Evolutionary conservation across 1,139 yeast genomes (phyloP).

Genomic region (Hansenula sp.): DNA sequence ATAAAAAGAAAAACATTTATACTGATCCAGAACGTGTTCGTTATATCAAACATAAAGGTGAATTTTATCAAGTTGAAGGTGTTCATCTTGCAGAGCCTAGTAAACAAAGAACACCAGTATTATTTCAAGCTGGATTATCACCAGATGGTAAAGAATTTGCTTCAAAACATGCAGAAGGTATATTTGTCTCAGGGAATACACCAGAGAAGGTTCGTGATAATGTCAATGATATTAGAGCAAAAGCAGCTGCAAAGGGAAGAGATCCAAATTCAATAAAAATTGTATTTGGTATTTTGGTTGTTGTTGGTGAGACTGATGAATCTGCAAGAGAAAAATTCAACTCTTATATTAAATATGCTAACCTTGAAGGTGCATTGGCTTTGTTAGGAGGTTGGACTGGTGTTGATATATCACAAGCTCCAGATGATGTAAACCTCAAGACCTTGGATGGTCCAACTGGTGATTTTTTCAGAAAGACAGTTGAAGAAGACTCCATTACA

Average conservation of each 20-base stretch:
- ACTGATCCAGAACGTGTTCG: slow-evolving; percentile 33
- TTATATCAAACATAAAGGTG: slow-evolving; percentile 32
- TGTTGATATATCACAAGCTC: slow-evolving; percentile 22
- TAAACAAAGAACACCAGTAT: slow-evolving; percentile 36
- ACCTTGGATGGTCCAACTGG: slow-evolving; percentile 25
- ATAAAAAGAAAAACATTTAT: slow-evolving; percentile 27
- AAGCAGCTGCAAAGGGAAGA: slow-evolving; percentile 21
- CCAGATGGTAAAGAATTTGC: slow-evolving; percentile 38
- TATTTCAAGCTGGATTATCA: slow-evolving; percentile 42
- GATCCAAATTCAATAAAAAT: slow-evolving; percentile 25
- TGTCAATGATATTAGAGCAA: slow-evolving; percentile 18
- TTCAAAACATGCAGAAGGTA: slow-evolving; percentile 37
- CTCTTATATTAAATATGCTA: slow-evolving; percentile 20
- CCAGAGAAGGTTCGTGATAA: slow-evolving; percentile 17
- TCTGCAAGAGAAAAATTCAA: slow-evolving; percentile 23
- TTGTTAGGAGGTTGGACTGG: slow-evolving; percentile 32
- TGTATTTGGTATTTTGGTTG: slow-evolving; percentile 19
- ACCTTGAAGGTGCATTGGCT: slow-evolving; percentile 26
- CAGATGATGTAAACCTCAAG: slow-evolving; percentile 22
- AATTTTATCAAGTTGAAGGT: slow-evolving; percentile 35
- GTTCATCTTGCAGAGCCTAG: slow-evolving; percentile 35
- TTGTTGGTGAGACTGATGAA: slow-evolving; percentile 25
- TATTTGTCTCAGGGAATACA: slow-evolving; percentile 28
- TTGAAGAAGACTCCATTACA: slow-evolving; percentile 10
- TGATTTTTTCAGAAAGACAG: slow-evolving; percentile 17